Evolutionary conservation across 78 protist genomes (phyloP).

Genomic region (Dictyostelium intermedium): DNA sequence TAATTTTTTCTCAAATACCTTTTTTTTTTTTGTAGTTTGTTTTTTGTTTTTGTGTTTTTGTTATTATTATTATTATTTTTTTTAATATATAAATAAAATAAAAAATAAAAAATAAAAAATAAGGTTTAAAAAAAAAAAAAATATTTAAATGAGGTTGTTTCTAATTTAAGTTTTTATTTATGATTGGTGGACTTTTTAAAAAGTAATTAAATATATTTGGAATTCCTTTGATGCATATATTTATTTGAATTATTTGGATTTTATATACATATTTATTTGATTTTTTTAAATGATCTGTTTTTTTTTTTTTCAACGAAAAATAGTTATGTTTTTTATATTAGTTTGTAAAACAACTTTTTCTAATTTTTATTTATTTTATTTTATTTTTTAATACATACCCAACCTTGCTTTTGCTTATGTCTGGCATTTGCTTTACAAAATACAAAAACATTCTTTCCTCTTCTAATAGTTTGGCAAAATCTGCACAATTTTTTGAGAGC

Average conservation of each 20-base stretch:
- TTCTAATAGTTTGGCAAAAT: slow-evolving; percentile 70
- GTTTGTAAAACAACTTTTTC: too few relatives aligned
- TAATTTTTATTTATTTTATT: not conserved
- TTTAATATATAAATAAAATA: too few relatives aligned
- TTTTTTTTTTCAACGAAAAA: too few relatives aligned
- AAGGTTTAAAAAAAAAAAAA: too few relatives aligned
- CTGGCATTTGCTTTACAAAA: slow-evolving; percentile 37
- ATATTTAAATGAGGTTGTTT: not conserved
- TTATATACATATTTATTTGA: not conserved
- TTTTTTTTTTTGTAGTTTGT: too few relatives aligned
- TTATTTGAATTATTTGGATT: not conserved
- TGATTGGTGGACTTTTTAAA: not conserved
- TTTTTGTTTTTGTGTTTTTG: too few relatives aligned
- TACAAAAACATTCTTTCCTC: slow-evolving; percentile 76
- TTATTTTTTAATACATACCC: slow-evolving; percentile 40
- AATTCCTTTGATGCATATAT: not conserved
- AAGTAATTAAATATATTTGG: not conserved
- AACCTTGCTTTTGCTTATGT: slow-evolving; percentile 81
- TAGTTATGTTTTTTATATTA: too few relatives aligned
- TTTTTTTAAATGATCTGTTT: not conserved
- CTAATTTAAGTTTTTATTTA: not conserved
- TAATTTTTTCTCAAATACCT: too few relatives aligned
- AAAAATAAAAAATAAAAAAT: too few relatives aligned
- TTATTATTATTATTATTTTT: too few relatives aligned
- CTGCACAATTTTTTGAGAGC: slow-evolving; percentile 65